These are phyloP conservation scores for Gastroboletus turbinatus DNA, from an alignment of 1,284 basidiomycete species.

Conservation along the genomic window DNA sequence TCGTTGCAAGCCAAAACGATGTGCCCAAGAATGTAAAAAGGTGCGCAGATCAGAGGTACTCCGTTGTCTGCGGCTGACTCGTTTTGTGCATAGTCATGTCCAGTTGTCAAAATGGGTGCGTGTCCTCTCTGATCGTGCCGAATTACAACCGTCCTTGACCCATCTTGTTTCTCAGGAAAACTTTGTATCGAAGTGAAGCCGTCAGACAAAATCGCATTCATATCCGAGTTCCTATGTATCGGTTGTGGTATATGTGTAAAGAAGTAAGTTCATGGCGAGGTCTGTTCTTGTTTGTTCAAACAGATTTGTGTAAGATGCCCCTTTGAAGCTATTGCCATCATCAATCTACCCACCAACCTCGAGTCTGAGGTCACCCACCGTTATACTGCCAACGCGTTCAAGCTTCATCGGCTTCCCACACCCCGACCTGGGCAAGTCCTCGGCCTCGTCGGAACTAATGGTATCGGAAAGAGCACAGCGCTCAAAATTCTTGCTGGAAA, in stretches of 20 bases:
- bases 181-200: slow-evolving; percentile 96
- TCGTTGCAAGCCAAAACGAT: slow-evolving; percentile 91
- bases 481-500: slow-evolving; percentile 95
- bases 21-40: slow-evolving; percentile 92
- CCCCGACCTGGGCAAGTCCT: slow-evolving; percentile 95
- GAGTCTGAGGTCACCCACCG: slow-evolving; percentile 94
- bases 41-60: slow-evolving; percentile 36
- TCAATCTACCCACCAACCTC: slow-evolving; percentile 95
- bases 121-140: slow-evolving; percentile 13
- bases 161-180: slow-evolving; percentile 59
- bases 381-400: slow-evolving; percentile 97
- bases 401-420: slow-evolving; percentile 93
- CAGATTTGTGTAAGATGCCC: slow-evolving; percentile 67
- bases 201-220: slow-evolving; percentile 93
- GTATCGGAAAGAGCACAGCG: slow-evolving; percentile 97
- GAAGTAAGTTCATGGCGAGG: slow-evolving; percentile 61
- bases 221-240: slow-evolving; percentile 95
- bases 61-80: slow-evolving; percentile 6
- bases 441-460: slow-evolving; percentile 95
- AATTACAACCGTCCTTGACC: not conserved
- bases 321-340: slow-evolving; percentile 96
- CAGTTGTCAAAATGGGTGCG: slow-evolving; percentile 96
- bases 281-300: slow-evolving; percentile 11
- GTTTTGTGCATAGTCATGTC: slow-evolving; percentile 71
- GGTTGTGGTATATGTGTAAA: slow-evolving; percentile 99